These are phyloP conservation scores for Begonia masoniana DNA, from an alignment of 306 rosid species.

Conservation along the genomic window DNA sequence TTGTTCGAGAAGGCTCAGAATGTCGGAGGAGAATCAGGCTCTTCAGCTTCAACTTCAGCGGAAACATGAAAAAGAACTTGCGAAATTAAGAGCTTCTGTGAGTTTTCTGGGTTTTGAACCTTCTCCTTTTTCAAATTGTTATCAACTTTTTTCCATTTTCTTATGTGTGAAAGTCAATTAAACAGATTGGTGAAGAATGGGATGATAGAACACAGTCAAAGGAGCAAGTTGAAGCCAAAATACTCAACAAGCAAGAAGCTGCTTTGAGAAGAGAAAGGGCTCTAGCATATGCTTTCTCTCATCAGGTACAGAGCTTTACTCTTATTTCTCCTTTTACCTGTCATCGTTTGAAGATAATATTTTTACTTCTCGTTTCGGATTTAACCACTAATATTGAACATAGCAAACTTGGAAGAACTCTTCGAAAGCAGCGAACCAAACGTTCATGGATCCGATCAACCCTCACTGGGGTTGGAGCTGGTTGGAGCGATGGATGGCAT, in stretches of 20 bases:
- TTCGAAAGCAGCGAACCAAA: slow-evolving; percentile 37
- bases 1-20: slow-evolving; percentile 69
- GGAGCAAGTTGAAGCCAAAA: slow-evolving; percentile 79
- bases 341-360: too few relatives aligned
- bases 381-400: neutral
- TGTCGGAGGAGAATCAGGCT: slow-evolving; percentile 92
- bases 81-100: slow-evolving; percentile 45
- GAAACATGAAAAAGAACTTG: slow-evolving; percentile 79
- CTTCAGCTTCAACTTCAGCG: slow-evolving; percentile 74
- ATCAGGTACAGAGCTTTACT: slow-evolving; percentile 45
- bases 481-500: slow-evolving; percentile 90
- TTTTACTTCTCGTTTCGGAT: neutral
- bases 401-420: slow-evolving; percentile 61
- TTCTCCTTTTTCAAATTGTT: neutral
- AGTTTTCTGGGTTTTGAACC: slow-evolving; percentile 9
- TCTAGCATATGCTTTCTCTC: slow-evolving; percentile 84
- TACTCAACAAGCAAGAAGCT: slow-evolving; percentile 78
- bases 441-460: slow-evolving; percentile 67
- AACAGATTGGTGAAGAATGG: slow-evolving; percentile 89
- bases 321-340: neutral
- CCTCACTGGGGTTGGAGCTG: slow-evolving; percentile 99
- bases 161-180: too few relatives aligned
- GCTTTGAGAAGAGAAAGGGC: slow-evolving; percentile 92
- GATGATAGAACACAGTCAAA: slow-evolving; percentile 86
- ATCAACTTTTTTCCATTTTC: neutral